Evolutionary conservation across 2,329 filamentous ascomycete genomes (phyloP), one percentile per base, ranked within the genome.

Genomic region (Tolypocladium guangdongense): DNA sequence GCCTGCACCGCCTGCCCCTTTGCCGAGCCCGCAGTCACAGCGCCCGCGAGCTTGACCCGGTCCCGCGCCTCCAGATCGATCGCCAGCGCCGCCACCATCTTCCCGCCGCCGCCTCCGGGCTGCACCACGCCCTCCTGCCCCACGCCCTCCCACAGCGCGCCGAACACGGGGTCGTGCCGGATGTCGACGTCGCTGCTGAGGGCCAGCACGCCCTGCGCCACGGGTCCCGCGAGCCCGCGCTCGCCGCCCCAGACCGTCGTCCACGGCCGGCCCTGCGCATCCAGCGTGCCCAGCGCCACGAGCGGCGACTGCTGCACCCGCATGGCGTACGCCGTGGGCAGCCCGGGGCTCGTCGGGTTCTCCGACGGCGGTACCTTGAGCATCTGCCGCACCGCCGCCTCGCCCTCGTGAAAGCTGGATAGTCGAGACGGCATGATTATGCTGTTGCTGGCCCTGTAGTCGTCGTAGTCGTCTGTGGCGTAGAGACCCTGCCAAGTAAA

Each of bases 171-270:
- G 63, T 95, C 89, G 59, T 82, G 68, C 11, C 62, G 66, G 33
- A 71, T 70, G 58, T 88, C 84, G 3, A 89, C 82, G 0, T 74
- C 65, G 5, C 79, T 80, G 46, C 77, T 76, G 1, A 90, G 71
- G 1, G 82, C 87, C 4, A 95, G 73, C 11, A 88, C 75, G 1
- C 74, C 77, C 41, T 78, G 73, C 2, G 81, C 83, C 0, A 91
- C 70, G 0, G 81, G 77, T 49, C 77, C 74, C 0, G 82, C 81
- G 59, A 92, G 87, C 0, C 86, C 87, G 1, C 78, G 68, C 54
- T 84, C 74, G 18, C 89, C 89, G n/a, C 88, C 88, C 82, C 86
- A 87, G 8, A 95, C 57, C 0, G 86, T 86, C 18, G 85, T 86
- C 89, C 89, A 95, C 1, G 87, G 88, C 22, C 80, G 72, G 2